Base-by-base conservation (phyloP, 164 flowering plant species). In the Warburgia ugandensis region DNA sequence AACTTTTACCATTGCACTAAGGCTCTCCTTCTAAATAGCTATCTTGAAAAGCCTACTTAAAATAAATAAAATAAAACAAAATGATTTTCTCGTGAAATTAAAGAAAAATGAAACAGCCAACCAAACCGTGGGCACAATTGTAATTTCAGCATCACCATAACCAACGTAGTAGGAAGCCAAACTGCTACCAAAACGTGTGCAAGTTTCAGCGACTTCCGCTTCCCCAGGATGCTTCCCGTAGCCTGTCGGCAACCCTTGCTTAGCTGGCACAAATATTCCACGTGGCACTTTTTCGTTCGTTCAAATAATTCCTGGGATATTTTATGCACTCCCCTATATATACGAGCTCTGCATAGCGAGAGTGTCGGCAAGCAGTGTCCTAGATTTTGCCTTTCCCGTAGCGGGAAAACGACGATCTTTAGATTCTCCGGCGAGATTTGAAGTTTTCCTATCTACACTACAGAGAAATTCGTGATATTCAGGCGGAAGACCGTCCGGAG, bases 351-450 rank as follows among this genome's bases (percentile, higher is more conserved):
- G 26, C 49, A 29, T 10, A 23, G 38, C 22, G 50, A 20, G 40
- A 50, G 67, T 73, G 77, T 69, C 77, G 74, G 77, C 72, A 64
- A 51, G 48, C 17, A 36, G 57, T 12, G 14, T 45, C 44, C 5
- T 31, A 27, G 30, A 46, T 50, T 41, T 52, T 19, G 27, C 10
- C 26, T 31, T 21, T 14, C 31, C 33, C 3, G 32, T n/a, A 2
- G n/a, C n/a, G n/a, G n/a, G n/a, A 35, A 29, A 10, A 20, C 53
- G 25, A 11, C 3, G 4, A 3, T 17, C 9, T 0, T 40, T 5
- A 2, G 14, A 23, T 1, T 36, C 10, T 17, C 20, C 26, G 56
- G 26, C 17, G 14, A 29, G 47, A 8, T 14, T 30, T n/a, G 52
- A 31, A 19, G 19, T 13, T 19, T 41, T 28, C 33, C 23, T 13